Evolutionary conservation across 495 filamentous ascomycete genomes (phyloP).

Genomic region (Pseudoneurospora amorphoporcata): DNA sequence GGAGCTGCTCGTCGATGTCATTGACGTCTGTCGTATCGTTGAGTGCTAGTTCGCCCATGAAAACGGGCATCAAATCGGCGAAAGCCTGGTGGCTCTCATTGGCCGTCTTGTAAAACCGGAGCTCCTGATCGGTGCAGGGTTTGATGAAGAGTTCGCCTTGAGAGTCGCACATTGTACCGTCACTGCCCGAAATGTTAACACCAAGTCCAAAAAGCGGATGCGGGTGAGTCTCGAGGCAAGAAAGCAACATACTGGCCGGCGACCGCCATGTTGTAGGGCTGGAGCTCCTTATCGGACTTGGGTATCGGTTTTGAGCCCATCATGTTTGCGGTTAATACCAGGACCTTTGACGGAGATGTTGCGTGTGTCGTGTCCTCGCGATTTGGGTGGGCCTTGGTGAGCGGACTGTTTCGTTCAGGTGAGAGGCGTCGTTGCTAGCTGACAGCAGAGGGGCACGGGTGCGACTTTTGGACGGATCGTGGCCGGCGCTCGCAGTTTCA

Average conservation of each 20-base stretch:
- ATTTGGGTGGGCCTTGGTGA: background rate
- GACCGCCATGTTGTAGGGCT: conserved; percentile 69
- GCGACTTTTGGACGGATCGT: background rate
- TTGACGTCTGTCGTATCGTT: conserved; percentile 33
- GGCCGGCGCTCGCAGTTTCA: background rate
- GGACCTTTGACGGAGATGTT: background rate
- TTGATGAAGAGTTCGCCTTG: conserved; percentile 88
- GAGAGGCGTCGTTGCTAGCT: background rate
- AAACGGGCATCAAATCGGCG: conserved; percentile 71
- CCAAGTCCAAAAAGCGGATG: background rate
- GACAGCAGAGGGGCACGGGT: background rate
- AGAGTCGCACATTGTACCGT: conserved; percentile 78
- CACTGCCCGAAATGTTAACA: conserved; percentile 41
- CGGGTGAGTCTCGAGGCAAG: background rate
- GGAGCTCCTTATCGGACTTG: conserved; percentile 46
- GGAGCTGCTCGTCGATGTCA: conserved; percentile 43
- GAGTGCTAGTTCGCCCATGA: conserved; percentile 64
- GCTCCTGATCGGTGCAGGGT: conserved; percentile 78
- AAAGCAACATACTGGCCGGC: conserved; percentile 79
- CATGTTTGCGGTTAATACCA: conserved; percentile 15
- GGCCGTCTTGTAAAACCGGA: conserved; percentile 84
- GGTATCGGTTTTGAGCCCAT: conserved; percentile 28
- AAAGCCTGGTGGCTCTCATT: conserved; percentile 53
- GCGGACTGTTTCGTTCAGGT: background rate
- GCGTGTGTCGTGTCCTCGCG: background rate